Evolutionary conservation across 495 filamentous ascomycete species (phyloP).

Genomic region (Penicillium canariense): DNA sequence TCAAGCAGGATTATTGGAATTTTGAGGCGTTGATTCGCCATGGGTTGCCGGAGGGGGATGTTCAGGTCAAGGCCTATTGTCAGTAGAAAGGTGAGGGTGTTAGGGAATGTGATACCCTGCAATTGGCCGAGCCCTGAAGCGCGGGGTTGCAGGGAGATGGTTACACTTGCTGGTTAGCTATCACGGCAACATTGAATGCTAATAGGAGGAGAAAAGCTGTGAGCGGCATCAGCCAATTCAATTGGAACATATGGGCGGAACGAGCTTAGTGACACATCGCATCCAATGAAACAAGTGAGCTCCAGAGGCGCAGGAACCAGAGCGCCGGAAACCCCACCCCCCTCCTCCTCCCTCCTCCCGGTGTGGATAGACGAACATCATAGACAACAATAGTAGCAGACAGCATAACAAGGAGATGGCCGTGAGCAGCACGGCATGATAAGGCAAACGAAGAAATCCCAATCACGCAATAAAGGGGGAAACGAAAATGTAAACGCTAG

Average conservation of each 20-base stretch:
- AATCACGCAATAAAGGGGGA: not conserved
- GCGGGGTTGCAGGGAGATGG: too few relatives aligned
- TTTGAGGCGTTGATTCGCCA: conserved; percentile 21
- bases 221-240: not conserved
- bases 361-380: not conserved
- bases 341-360: not conserved
- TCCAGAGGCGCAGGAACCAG: not conserved
- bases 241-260: not conserved
- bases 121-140: too few relatives aligned
- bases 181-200: too few relatives aligned
- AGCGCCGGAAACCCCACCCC: not conserved
- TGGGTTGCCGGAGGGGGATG: conserved; percentile 6
- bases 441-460: not conserved
- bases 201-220: not conserved
- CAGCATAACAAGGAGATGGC: not conserved
- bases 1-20: conserved; percentile 29
- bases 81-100: not conserved
- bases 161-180: too few relatives aligned
- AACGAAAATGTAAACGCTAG: conserved; percentile 4
- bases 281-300: not conserved
- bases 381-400: not conserved
- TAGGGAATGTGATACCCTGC: not conserved
- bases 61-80: not conserved
- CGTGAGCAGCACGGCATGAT: not conserved
- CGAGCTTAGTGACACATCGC: not conserved